These are phyloP conservation scores for Dimargaris cristalligena DNA, from an alignment of 192 early-diverging fungal species.

Conservation along the genomic window DNA sequence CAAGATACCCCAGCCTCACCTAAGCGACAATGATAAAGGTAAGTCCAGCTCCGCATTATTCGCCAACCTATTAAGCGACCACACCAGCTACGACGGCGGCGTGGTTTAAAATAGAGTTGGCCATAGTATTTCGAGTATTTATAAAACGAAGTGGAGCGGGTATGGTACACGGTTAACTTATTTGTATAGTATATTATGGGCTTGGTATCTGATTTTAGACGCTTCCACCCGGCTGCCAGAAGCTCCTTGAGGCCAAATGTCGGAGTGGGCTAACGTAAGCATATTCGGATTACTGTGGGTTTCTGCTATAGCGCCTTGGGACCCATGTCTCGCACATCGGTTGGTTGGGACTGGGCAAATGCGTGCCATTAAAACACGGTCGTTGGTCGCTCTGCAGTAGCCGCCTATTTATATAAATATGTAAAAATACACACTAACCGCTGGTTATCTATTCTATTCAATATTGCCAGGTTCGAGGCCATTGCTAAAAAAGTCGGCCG, in stretches of 20 bases:
- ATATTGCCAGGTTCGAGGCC: background rate
- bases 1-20: too few relatives aligned
- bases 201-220: too few relatives aligned
- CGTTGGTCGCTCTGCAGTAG: background rate
- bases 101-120: too few relatives aligned
- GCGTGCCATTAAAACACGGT: background rate
- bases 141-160: too few relatives aligned
- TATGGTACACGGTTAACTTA: too few relatives aligned
- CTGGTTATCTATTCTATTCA: background rate
- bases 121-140: too few relatives aligned
- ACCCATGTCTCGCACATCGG: background rate
- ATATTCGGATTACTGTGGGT: background rate
- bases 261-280: background rate
- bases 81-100: too few relatives aligned
- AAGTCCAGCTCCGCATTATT: too few relatives aligned
- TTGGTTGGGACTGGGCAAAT: background rate
- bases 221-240: background rate
- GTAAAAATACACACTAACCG: background rate
- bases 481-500: background rate
- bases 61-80: too few relatives aligned
- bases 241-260: background rate
- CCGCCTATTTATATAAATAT: background rate
- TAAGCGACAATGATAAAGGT: too few relatives aligned
- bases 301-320: background rate
- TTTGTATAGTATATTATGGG: too few relatives aligned